A percentile compares a stretch with the other conserved stretches of the same genome.
phyloP scores from a whole-genome alignment of 306 rosid genomes.

The Prunus armeniaca region DNA sequence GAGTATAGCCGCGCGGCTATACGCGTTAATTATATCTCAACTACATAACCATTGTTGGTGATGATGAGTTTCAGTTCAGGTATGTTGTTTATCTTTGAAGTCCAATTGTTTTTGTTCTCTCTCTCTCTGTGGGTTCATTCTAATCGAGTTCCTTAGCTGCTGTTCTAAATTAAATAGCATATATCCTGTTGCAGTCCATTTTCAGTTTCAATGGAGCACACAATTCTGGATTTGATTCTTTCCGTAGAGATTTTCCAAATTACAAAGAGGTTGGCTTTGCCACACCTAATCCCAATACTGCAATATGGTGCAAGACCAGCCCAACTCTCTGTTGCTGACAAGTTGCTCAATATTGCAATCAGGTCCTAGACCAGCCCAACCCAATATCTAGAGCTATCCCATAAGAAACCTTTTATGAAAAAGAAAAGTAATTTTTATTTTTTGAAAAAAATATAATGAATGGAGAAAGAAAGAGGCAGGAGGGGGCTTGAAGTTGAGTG shows the following conservation, averaged over 20 bases:
- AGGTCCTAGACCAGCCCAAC: too few species aligned
- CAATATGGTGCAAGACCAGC: too few species aligned
- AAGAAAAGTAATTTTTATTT: background rate
- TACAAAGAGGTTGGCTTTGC: slow-evolving; percentile 65
- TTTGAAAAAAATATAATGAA: background rate
- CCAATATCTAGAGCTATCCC: too few species aligned
- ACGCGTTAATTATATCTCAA: too few species aligned
- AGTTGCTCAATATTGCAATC: too few species aligned
- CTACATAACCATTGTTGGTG: too few species aligned
- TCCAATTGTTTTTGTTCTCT: background rate
- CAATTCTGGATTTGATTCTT: slow-evolving; percentile 61
- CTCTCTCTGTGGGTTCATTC: slow-evolving; percentile 2
- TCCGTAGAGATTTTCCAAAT: slow-evolving; percentile 73
- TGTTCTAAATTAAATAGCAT: too few species aligned
- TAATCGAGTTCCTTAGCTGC: background rate
- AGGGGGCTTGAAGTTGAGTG: background rate
- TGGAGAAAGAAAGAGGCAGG: background rate
- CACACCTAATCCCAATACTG: too few species aligned
- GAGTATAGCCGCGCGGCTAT: too few species aligned
- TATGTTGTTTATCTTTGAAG: too few species aligned
- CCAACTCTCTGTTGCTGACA: too few species aligned
- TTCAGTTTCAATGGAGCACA: slow-evolving; percentile 98
- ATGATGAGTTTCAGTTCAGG: too few species aligned
- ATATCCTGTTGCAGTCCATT: slow-evolving; percentile 61
- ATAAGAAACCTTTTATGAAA: background rate